Evolutionary conservation across 2,329 filamentous ascomycete species (phyloP).

Genomic region (Aspergillus fructus): DNA sequence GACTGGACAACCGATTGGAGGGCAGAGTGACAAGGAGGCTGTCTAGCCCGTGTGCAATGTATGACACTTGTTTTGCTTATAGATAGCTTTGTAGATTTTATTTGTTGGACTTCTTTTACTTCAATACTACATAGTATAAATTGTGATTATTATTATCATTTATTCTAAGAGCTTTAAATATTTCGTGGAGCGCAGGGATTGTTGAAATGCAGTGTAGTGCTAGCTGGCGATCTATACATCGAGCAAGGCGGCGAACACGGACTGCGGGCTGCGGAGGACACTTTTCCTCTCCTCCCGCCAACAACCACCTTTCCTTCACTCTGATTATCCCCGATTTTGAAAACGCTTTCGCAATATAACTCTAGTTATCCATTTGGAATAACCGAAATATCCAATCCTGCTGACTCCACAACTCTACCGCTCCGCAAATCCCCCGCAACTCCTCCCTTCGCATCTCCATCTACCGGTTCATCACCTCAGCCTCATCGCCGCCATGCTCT

Average conservation of each 20-base stretch:
- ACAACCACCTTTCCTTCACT: not conserved
- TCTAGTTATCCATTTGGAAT: too few species aligned
- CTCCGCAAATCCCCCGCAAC: slow-evolving; percentile 10
- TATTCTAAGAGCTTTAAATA: not conserved
- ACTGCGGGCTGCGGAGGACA: slow-evolving; percentile 6
- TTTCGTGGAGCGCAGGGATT: not conserved
- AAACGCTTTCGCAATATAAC: not conserved
- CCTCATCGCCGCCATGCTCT: slow-evolving; percentile 57
- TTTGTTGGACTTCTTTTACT: not conserved
- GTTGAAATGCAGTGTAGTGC: not conserved
- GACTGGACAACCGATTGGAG: not conserved
- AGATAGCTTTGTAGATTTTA: not conserved
- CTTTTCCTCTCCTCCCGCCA: slow-evolving; percentile 4
- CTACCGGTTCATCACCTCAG: not conserved
- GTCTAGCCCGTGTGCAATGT: not conserved
- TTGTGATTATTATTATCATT: not conserved
- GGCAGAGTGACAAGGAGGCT: not conserved
- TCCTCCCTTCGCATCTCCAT: not conserved
- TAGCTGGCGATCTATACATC: not conserved
- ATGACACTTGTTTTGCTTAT: not conserved
- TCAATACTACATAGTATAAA: not conserved
- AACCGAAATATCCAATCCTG: not conserved
- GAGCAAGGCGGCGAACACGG: slow-evolving; percentile 1
- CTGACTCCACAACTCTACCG: not conserved
- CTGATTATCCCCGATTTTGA: not conserved